Conservation (phyloP, 805 yeast species). For the Cyberlindnera americana region DNA sequence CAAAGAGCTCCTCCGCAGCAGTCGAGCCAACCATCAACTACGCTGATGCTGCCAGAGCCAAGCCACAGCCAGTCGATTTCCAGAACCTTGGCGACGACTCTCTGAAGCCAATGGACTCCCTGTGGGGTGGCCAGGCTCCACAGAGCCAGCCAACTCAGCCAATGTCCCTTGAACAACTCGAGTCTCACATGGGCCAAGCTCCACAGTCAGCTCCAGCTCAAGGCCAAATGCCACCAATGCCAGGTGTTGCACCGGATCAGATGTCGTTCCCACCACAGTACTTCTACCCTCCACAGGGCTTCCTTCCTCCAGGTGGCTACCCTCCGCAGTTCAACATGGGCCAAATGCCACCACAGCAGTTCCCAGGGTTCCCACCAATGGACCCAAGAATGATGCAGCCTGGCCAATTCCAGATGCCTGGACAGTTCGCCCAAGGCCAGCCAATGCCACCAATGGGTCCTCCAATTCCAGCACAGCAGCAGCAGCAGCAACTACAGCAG, state of each 20-base stretch:
- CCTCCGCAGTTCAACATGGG: conserved; percentile 26
- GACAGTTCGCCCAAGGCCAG: conserved; percentile 5
- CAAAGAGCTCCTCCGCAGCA: conserved; percentile 18
- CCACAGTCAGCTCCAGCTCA: conserved; percentile 11
- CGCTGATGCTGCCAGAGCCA: conserved; percentile 38
- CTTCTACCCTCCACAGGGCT: conserved; percentile 19
- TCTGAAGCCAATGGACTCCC: conserved; percentile 66
- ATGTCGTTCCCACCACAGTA: conserved; percentile 16
- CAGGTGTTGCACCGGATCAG: conserved; percentile 7
- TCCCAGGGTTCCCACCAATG: conserved; percentile 27
- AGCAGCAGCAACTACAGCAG: conserved; percentile 22
- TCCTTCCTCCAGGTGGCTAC: conserved; percentile 17
- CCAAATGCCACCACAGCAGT: conserved; percentile 25
- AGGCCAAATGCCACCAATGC: conserved; percentile 11
- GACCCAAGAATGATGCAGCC: conserved; percentile 28
- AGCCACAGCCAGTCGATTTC: conserved; percentile 14
- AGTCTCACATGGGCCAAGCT: conserved; percentile 47
- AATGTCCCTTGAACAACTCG: conserved; percentile 78
- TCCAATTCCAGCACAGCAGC: conserved; percentile 17
- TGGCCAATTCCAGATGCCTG: conserved; percentile 14
- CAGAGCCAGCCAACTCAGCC: conserved; percentile 31
- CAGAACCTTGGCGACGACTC: conserved; percentile 33
- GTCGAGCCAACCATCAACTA: conserved; percentile 34
- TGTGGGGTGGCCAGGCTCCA: conserved; percentile 48
- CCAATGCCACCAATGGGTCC: conserved; percentile 22